Percentiles rank a stretch among this genome's conserved stretches.
Evolutionary conservation across 805 yeast species (phyloP).

Genomic region (Schwanniomyces vanrijiae): DNA sequence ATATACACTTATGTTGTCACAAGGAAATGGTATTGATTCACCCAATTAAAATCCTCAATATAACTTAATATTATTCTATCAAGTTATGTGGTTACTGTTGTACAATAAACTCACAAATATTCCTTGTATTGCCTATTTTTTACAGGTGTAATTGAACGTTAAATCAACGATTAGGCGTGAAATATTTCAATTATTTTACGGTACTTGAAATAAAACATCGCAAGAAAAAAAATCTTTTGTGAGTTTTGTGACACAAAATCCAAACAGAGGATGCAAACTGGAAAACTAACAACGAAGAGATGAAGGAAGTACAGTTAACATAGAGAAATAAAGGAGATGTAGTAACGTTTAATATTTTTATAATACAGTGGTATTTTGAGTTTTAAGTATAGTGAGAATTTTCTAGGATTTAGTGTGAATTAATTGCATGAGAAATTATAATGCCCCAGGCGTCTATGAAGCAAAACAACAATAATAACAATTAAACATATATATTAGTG

Average conservation of each 20-base stretch:
- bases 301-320: neutral
- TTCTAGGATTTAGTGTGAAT: too few relatives aligned
- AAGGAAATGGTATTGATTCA: neutral
- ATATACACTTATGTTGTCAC: neutral
- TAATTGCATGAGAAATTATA: too few relatives aligned
- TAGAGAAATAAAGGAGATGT: too few relatives aligned
- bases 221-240: neutral
- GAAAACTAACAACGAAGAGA: neutral
- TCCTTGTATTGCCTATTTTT: neutral
- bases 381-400: too few relatives aligned
- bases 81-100: neutral
- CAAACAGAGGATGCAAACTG: neutral
- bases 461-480: too few relatives aligned
- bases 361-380: too few relatives aligned
- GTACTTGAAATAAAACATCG: neutral
- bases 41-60: neutral
- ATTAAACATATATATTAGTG: too few relatives aligned
- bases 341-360: too few relatives aligned
- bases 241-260: neutral
- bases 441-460: too few relatives aligned
- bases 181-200: neutral
- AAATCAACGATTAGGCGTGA: neutral
- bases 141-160: neutral
- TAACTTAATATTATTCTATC: neutral
- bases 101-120: neutral